A percentile compares a stretch with the other conserved stretches of the same genome.
These are phyloP conservation scores for Lepidopterella palustris DNA, from an alignment of 495 filamentous ascomycete genomes.

Conservation along the genomic window DNA sequence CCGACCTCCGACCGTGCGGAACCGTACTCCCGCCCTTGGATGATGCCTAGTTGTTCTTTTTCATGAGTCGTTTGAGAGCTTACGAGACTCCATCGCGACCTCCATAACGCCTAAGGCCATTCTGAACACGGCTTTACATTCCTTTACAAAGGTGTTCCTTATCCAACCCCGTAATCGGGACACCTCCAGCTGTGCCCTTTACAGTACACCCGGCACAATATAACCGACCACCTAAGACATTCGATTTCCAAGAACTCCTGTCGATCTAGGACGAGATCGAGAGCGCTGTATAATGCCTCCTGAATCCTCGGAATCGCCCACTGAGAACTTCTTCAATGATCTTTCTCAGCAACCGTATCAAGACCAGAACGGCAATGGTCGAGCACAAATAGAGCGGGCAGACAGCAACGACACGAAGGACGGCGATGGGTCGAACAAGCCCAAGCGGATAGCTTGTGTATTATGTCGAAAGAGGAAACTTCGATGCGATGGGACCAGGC, in stretches of 20 bases:
- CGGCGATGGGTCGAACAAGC: conserved; percentile 64
- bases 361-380: conserved; percentile 13
- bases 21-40: background rate
- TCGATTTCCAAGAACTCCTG: background rate
- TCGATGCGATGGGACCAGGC: conserved; percentile 68
- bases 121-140: background rate
- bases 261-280: background rate
- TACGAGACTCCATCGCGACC: background rate
- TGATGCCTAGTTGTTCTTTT: background rate
- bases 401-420: conserved; percentile 38
- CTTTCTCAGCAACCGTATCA: conserved; percentile 43
- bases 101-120: background rate
- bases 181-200: too few species aligned
- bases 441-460: conserved; percentile 94
- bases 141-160: background rate
- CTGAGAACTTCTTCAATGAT: conserved; percentile 49
- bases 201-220: background rate
- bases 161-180: background rate
- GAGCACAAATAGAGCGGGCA: conserved; percentile 6
- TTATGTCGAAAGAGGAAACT: conserved; percentile 92
- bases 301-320: conserved; percentile 20
- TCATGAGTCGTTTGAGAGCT: background rate
- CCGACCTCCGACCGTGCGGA: too few species aligned
- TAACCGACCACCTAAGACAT: background rate
- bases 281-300: conserved; percentile 14